A percentile compares a stretch with the other conserved stretches of the same genome.
These are phyloP conservation scores for Colletotrichum sp. DNA, from an alignment of 2,329 filamentous ascomycete species.

Conservation along the genomic window DNA sequence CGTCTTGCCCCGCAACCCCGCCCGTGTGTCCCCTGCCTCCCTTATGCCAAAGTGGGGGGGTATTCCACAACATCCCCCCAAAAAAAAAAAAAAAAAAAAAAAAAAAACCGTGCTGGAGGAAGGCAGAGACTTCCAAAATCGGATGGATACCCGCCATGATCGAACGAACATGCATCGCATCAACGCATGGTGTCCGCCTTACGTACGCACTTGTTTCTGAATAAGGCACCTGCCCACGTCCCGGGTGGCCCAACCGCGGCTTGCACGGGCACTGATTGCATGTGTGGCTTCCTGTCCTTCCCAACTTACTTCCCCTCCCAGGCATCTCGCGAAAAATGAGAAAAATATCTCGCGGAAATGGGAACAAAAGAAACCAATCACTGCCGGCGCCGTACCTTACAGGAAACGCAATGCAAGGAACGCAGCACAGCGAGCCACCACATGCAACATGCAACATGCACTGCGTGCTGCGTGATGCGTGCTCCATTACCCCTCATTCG, in stretches of 20 bases:
- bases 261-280: neutral
- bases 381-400: neutral
- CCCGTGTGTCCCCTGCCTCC: no score
- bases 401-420: slow-evolving; percentile 19
- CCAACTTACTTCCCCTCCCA: neutral
- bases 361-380: neutral
- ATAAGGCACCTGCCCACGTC: slow-evolving; percentile 1
- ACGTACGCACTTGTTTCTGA: slow-evolving; percentile 14
- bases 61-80: no score
- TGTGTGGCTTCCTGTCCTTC: neutral
- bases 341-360: neutral
- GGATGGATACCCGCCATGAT: neutral
- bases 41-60: no score
- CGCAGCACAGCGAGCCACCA: neutral
- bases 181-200: neutral
- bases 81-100: neutral
- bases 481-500: slow-evolving; percentile 1
- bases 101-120: neutral
- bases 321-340: neutral
- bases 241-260: neutral
- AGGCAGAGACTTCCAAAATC: neutral
- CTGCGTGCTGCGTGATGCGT: no score
- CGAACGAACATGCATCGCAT: slow-evolving; percentile 11
- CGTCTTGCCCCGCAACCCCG: no score
- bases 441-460: neutral